These are phyloP conservation scores for Clarireedia monteithiana DNA, from an alignment of 2,329 filamentous ascomycete genomes.

Conservation along the genomic window DNA sequence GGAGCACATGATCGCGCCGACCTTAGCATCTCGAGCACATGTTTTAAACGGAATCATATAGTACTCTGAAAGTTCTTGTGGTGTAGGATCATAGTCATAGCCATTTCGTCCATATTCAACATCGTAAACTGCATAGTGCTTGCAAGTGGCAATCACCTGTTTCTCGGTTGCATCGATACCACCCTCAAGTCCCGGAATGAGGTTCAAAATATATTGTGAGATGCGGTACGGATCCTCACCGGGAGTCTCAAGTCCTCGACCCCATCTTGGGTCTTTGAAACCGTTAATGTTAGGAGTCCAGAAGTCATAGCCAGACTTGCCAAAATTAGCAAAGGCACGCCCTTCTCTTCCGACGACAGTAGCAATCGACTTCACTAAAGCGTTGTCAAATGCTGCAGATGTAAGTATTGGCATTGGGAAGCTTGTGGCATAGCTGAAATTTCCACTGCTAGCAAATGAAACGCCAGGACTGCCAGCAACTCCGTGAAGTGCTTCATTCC, in stretches of 20 bases:
- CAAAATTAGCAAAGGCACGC: constrained; percentile 56
- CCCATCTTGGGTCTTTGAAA: constrained; percentile 56
- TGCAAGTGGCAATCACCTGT: constrained; percentile 43
- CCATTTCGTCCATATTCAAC: constrained; percentile 38
- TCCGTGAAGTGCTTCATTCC: constrained; percentile 2
- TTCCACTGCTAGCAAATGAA: neutral
- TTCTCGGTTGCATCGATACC: constrained; percentile 27
- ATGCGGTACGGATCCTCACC: constrained; percentile 48
- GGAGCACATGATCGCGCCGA: constrained; percentile 53
- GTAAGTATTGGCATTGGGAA: neutral
- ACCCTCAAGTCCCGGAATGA: constrained; percentile 46
- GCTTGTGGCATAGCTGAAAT: neutral
- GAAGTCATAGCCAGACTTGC: constrained; percentile 46
- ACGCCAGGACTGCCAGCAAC: neutral
- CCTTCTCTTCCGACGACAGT: constrained; percentile 52
- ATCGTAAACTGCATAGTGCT: constrained; percentile 53
- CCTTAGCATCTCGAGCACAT: constrained; percentile 50
- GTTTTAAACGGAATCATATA: constrained; percentile 58
- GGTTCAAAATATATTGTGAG: constrained; percentile 41
- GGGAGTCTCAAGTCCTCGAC: constrained; percentile 52
- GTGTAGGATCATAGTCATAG: constrained; percentile 46
- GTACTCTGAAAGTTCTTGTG: constrained; percentile 60
- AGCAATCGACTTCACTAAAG: neutral
- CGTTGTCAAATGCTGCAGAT: neutral
- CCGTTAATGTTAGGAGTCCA: constrained; percentile 64